These are phyloP conservation scores for Alternaria novae-zelandiae DNA, from an alignment of 2,329 filamentous ascomycete species.

Conservation along the genomic window DNA sequence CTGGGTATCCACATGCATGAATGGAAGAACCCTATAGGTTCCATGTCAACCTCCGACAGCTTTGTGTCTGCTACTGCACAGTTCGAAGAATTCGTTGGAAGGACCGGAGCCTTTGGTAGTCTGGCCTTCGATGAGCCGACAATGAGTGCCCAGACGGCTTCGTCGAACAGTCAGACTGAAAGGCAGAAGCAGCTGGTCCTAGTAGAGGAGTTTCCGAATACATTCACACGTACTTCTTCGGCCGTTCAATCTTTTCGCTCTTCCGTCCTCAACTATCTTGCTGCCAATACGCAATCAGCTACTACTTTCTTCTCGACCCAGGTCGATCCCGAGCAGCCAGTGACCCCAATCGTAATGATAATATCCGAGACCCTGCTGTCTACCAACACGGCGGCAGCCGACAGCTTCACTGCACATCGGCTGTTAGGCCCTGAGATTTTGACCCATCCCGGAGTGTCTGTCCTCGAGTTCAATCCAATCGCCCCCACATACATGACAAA, in stretches of 20 bases:
- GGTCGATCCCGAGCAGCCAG: slow-evolving; percentile 23
- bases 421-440: slow-evolving; percentile 86
- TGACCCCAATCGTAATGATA: slow-evolving; percentile 78
- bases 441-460: slow-evolving; percentile 76
- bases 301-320: slow-evolving; percentile 49
- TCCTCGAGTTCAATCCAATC: slow-evolving; percentile 92
- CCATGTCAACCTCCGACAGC: slow-evolving; percentile 64
- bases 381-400: slow-evolving; percentile 81
- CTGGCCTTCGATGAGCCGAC: slow-evolving; percentile 58
- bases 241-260: slow-evolving; percentile 66
- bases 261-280: slow-evolving; percentile 76
- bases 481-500: slow-evolving; percentile 85
- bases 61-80: slow-evolving; percentile 76
- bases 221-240: slow-evolving; percentile 53
- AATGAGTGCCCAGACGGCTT: slow-evolving; percentile 14
- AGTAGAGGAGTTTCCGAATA: slow-evolving; percentile 60
- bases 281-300: slow-evolving; percentile 67
- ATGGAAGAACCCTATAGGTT: slow-evolving; percentile 83
- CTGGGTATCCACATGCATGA: slow-evolving; percentile 80
- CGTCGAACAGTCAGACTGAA: slow-evolving; percentile 16
- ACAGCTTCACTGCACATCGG: slow-evolving; percentile 92
- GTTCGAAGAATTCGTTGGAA: slow-evolving; percentile 90
- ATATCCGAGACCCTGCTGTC: slow-evolving; percentile 90
- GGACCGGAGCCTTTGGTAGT: slow-evolving; percentile 79
- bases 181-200: slow-evolving; percentile 52